Base-by-base conservation (phyloP, 177 flowering plant genomes). In the Tripterygium wilfordii region DNA sequence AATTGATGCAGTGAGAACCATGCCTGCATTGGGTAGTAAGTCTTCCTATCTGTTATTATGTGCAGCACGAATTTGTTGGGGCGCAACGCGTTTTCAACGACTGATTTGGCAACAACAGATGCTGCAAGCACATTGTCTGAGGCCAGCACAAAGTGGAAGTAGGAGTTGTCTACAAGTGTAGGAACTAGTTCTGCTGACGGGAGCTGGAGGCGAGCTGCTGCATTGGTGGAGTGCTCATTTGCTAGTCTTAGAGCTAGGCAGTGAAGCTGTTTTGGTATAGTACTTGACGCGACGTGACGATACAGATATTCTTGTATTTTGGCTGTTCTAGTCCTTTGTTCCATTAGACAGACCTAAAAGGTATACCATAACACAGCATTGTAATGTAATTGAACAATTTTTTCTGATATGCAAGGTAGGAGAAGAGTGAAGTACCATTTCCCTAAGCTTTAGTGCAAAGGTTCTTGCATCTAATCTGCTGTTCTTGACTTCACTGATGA, bases 211-310 rank as follows among this genome's bases (percentile, higher is more conserved):
- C 98, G 79, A 10, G 98, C 98, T 1, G 70, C 79, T 14, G 98
- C 88, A 23, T 88, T 92, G 61, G 39, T 78, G 9, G 96, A 67
- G 69, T 92, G 85, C 61, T 88, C 98, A 30, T 75, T 69, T 24
- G 98, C 94, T 13, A 92, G 71, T 29, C 51, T 68, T 4, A 92
- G 62, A 8, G 90, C 75, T 1, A 92, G 77, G 65, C 98, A 92
- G 54, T 92, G 84, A 19, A 92, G 90, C 53, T 80, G 88, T 44
- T 92, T 92, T 0, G 98, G 98, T 36, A 92, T 92, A 91, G 95
- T 82, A 60, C 91, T 92, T 5, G 98, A 88, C 28, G 98, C 98
- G 10, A 92, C 89, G 46, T 92, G 98, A 2, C 91, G 73, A 62
- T 85, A 88, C 5, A 88, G 43, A 45, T 83, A 88, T 47, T 83